These are phyloP conservation scores for Taphrina pruni DNA, from an alignment of 1,139 yeast species.

Conservation along the genomic window DNA sequence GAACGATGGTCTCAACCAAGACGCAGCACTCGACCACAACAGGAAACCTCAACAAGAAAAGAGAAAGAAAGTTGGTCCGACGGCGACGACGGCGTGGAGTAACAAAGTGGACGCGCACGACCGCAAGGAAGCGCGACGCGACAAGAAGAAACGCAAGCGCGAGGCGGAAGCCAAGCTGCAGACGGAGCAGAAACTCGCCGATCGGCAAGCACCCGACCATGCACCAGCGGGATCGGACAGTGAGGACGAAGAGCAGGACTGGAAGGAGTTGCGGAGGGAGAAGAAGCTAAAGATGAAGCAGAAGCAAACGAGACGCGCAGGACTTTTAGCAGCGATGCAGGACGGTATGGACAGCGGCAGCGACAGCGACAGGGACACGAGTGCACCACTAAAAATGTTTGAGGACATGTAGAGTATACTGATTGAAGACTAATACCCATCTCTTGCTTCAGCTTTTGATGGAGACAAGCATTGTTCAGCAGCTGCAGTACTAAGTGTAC, in stretches of 20 bases:
- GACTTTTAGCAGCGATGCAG: too few species aligned
- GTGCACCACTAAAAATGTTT: constrained; percentile 15
- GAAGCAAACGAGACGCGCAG: neutral
- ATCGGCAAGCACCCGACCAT: neutral
- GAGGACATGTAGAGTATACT: constrained; percentile 1
- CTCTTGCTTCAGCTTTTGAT: too few species aligned
- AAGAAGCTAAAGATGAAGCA: neutral
- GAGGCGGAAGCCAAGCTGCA: constrained; percentile 55
- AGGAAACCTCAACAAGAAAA: constrained; percentile 51
- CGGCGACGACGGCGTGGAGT: constrained; percentile 67
- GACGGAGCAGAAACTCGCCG: constrained; percentile 3
- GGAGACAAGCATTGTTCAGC: too few species aligned
- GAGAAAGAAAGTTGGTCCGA: constrained; percentile 57
- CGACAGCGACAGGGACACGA: neutral
- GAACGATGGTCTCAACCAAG: neutral
- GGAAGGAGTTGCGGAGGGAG: constrained; percentile 17
- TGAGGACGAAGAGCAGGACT: constrained; percentile 45
- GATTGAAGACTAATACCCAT: too few species aligned
- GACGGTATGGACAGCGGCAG: neutral
- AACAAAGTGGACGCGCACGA: constrained; percentile 57
- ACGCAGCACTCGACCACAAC: neutral
- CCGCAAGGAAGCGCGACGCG: constrained; percentile 58
- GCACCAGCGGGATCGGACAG: constrained; percentile 59
- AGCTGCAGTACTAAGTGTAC: too few species aligned
- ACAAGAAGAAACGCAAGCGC: constrained; percentile 65